Conservation (phyloP, 2,329 filamentous ascomycete species). For the Zasmidium citrigriseum region DNA sequence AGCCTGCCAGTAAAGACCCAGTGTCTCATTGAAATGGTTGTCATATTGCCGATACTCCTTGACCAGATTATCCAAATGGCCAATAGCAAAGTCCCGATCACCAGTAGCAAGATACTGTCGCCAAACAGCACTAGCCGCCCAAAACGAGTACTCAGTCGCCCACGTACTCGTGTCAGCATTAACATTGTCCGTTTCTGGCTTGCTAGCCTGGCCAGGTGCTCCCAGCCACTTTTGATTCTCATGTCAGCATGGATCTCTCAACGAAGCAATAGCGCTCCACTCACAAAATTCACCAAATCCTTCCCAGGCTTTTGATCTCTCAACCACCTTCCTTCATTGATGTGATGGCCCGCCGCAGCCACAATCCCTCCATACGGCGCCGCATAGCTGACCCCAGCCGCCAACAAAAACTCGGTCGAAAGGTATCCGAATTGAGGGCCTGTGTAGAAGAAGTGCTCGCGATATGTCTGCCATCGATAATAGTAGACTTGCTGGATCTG, state of each 20-base stretch:
- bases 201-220: background rate
- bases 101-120: background rate
- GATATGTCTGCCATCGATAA: slow-evolving; percentile 46
- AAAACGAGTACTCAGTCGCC: background rate
- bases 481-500: slow-evolving; percentile 50
- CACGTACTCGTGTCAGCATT: background rate
- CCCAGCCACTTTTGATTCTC: slow-evolving; percentile 25
- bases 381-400: slow-evolving; percentile 17
- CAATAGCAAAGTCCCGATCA: background rate
- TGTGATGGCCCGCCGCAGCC: slow-evolving; percentile 8
- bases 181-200: background rate
- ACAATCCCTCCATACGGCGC: slow-evolving; percentile 3
- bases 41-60: background rate
- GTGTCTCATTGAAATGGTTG: background rate
- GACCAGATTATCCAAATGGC: background rate
- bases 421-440: slow-evolving; percentile 42
- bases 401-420: slow-evolving; percentile 48
- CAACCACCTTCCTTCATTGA: slow-evolving; percentile 8
- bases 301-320: background rate
- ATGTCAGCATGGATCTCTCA: slow-evolving; percentile 37
- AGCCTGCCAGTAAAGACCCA: background rate
- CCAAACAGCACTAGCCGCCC: background rate
- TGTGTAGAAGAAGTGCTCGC: slow-evolving; percentile 40
- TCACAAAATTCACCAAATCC: slow-evolving; percentile 7
- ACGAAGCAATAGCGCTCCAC: background rate